Evolutionary conservation across 2,329 filamentous ascomycete species (phyloP), one percentile per base, ranked within the genome.

Genomic region (Xylariales sp.): DNA sequence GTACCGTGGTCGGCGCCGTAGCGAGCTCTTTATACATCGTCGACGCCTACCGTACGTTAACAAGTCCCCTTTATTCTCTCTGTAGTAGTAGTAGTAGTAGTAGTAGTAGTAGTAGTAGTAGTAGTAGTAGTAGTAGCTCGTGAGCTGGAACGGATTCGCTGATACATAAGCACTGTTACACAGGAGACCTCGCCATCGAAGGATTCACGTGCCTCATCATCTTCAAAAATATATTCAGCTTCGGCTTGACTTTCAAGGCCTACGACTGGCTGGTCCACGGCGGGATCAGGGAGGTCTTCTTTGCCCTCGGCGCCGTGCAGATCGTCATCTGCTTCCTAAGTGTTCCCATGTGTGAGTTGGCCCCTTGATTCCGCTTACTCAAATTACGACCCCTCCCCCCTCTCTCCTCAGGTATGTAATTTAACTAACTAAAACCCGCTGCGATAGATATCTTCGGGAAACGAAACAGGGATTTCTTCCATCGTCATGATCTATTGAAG

Each of bases 221-320:
- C 62, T 97, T 97, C 85, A 97, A 97, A 81, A 97, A 97, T 80
- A 87, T 97, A 69, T 97, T 97, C 82, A 92, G 90, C 70, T 97
- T 97, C 75, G 88, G 89, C 6, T 83, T 97, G 64, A 97, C 94
- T 0, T 97, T 90, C 78, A 91, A 88, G 72, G 93, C 93, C 0
- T 97, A 93, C 75, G 85, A 94, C 65, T 97, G 95, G 94, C 84
- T 97, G 32, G 84, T 91, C 9, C 72, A 81, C 0, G 88, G 88
- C 1, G 87, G 90, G n/a, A 87, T 89, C 67, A 84, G 86, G 54
- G 78, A 79, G 5, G 83, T 82, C 0, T 95, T 97, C 80, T 85
- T 91, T 62, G 85, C 87, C 23, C 86, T 97, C 54, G 90, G 88
- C 1, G 91, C 89, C 43, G 89, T 97, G 18, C 93, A 97, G 80